Evolutionary conservation across 306 rosid species (phyloP).

Genomic region (Pterocarpus macrocarpus): DNA sequence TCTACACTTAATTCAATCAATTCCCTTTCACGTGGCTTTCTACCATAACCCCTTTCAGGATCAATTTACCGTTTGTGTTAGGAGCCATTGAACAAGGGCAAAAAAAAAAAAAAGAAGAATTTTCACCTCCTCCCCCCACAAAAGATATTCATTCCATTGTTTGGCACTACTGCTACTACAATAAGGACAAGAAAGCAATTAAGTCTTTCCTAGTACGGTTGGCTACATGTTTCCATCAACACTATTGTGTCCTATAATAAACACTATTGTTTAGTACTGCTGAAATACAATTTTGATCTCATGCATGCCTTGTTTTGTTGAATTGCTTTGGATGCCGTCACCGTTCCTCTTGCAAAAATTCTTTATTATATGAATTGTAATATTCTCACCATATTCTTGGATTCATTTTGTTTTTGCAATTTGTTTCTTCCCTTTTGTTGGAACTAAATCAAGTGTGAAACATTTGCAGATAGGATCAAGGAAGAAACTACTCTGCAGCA

Average conservation of each 20-base stretch:
- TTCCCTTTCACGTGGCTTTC: constrained; percentile 40
- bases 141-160: neutral
- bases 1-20: constrained; percentile 27
- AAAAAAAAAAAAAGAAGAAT: no score
- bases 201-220: neutral
- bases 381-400: constrained; percentile 3
- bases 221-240: neutral
- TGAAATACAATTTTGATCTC: constrained; percentile 1
- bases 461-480: constrained; percentile 29
- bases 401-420: neutral
- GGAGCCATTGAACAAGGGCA: neutral
- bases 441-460: constrained; percentile 26
- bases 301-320: neutral
- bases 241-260: neutral
- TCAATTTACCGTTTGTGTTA: neutral
- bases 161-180: neutral
- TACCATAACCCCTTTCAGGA: neutral
- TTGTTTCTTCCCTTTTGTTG: neutral
- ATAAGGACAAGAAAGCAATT: neutral
- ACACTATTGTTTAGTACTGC: constrained; percentile 12
- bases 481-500: constrained; percentile 18
- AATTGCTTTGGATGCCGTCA: constrained; percentile 26
- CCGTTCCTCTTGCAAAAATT: neutral
- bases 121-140: no score
- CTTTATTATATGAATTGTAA: constrained; percentile 1